Evolutionary conservation across 2,329 filamentous ascomycete species (phyloP).

Genomic region (Stemphylium beticola): DNA sequence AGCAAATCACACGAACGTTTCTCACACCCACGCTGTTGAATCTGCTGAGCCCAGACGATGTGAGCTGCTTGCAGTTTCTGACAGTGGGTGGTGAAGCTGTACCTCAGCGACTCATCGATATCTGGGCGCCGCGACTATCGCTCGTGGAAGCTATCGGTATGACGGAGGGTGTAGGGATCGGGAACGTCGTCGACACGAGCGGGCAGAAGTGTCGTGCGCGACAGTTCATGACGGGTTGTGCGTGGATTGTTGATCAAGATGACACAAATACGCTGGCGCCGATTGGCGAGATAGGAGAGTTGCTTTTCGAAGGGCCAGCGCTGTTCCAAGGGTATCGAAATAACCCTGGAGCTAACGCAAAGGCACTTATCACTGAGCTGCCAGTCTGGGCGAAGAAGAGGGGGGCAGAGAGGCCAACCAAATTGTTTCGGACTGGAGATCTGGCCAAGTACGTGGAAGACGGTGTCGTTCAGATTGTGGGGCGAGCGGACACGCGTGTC

Average conservation of each 20-base stretch:
- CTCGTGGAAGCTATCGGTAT: constrained; percentile 8
- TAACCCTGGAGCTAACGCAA: constrained; percentile 1
- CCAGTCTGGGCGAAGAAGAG: background rate
- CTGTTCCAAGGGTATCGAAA: constrained; percentile 3
- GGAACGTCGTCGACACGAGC: constrained; percentile 1
- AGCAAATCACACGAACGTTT: constrained; percentile 3
- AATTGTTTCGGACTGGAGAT: constrained; percentile 1
- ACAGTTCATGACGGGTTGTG: constrained; percentile 5
- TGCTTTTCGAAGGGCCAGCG: constrained; percentile 8
- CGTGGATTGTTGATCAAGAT: constrained; percentile 7
- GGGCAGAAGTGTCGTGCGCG: constrained; percentile 2
- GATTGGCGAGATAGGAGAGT: constrained; percentile 3
- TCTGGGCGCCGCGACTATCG: constrained; percentile 5
- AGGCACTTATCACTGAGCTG: background rate
- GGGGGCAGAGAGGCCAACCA: background rate
- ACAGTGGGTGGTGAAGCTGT: constrained; percentile 7
- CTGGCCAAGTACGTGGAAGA: constrained; percentile 8
- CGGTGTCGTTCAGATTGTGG: constrained; percentile 6
- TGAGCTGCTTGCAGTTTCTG: constrained; percentile 4
- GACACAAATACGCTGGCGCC: constrained; percentile 1
- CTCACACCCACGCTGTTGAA: constrained; percentile 7
- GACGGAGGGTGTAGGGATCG: constrained; percentile 6
- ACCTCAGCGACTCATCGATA: constrained; percentile 3
- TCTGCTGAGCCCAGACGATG: constrained; percentile 4
- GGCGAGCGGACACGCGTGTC: constrained; percentile 5